Evolutionary conservation across 1,284 basidiomycete species (phyloP).

Genomic region (Malassezia vespertilionis): DNA sequence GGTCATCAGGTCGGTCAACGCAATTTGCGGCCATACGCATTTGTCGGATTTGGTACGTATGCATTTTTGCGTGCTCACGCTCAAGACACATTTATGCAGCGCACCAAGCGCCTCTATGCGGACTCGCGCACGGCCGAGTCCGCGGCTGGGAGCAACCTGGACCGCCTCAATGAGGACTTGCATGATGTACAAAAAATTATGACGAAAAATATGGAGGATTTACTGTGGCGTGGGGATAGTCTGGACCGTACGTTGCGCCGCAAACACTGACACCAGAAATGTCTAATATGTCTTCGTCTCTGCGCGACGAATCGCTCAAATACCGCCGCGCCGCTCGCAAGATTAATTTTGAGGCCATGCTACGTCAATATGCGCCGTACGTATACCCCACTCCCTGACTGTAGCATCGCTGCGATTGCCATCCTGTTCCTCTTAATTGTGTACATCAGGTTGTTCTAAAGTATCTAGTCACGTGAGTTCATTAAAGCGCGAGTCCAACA

Average conservation of each 20-base stretch:
- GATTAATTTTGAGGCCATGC: constrained; percentile 83
- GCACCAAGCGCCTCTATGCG: constrained; percentile 85
- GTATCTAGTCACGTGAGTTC: no score
- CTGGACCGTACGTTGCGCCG: constrained; percentile 59
- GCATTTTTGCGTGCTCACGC: neutral
- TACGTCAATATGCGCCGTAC: constrained; percentile 89
- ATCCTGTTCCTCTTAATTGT: constrained; percentile 63
- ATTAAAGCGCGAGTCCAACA: no score
- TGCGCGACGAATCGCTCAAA: constrained; percentile 91
- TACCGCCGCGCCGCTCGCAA: constrained; percentile 91
- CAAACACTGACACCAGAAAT: constrained; percentile 51
- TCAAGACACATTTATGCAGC: constrained; percentile 93
- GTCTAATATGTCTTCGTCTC: constrained; percentile 93
- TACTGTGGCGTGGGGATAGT: constrained; percentile 92
- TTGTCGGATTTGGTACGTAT: constrained; percentile 38
- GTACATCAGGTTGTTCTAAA: constrained; percentile 71
- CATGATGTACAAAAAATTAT: constrained; percentile 97
- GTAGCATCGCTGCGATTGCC: constrained; percentile 34
- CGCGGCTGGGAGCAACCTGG: constrained; percentile 59
- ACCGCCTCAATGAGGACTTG: constrained; percentile 84
- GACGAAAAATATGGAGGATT: constrained; percentile 99
- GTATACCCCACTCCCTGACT: constrained; percentile 47
- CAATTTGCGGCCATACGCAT: constrained; percentile 40
- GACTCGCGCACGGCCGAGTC: constrained; percentile 78
- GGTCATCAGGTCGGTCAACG: constrained; percentile 38